Evolutionary conservation across 2,329 filamentous ascomycete species (phyloP), one percentile per base, ranked within the genome.

Genomic region (Colletotrichum salicis): DNA sequence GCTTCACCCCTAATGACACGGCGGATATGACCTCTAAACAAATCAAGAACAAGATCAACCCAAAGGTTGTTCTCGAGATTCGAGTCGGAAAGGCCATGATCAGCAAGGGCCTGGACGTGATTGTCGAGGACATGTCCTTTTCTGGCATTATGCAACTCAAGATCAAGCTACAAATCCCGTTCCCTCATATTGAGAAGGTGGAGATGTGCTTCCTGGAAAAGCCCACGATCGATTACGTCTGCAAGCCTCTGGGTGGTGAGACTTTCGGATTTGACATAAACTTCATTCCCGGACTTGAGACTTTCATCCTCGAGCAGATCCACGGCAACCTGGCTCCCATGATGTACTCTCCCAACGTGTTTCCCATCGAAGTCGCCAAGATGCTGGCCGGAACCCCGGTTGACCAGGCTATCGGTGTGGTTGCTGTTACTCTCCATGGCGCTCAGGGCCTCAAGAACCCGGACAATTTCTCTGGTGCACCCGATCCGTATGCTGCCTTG

Each of bases 261-360:
- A 95, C 89, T 3, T 94, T 99, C 75, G 96, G 96, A 51, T 98
- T 99, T 80, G 96, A 99, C 79, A 98, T 99, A 87, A 98, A 98
- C 84, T 98, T 99, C 83, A 97, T 99, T 76, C 96, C 96, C 22
- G 96, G 96, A 76, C 88, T 99, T 29, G 95, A 98, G 81, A 89
- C 82, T 68, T 99, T 99, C 82, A 99, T 99, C 77, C 91, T 94
- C 80, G 96, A 99, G 77, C 94, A 97, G 84, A 97, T 99, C 64
- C 97, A 99, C 81, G 93, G 93, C 74, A 98, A 96, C 78, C 85
- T 99, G 61, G 93, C 91, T 2, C 97, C 96, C 0, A 98, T 99
- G 93, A 97, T 99, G 94, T 99, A 99, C 80, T 92, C 91, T 48
- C 96, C 96, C 10, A 97, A 99, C 77, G 95, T 98, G 61, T 99